These are phyloP conservation scores for Xylaria curta DNA, from an alignment of 495 filamentous ascomycete species.

Conservation along the genomic window DNA sequence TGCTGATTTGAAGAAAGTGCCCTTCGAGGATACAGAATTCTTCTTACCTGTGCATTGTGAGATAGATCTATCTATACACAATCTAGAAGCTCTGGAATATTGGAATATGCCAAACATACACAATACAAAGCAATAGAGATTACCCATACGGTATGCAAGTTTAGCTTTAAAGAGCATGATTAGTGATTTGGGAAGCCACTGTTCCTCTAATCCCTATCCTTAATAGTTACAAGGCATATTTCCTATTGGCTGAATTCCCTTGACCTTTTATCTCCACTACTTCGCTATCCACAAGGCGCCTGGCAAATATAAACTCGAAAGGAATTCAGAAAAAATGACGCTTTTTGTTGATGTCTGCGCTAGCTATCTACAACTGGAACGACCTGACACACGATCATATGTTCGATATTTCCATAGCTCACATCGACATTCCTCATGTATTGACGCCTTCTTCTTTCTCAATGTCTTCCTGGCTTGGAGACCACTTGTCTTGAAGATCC, in stretches of 20 bases:
- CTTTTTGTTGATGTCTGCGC: neutral
- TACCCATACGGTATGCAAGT: too few relatives aligned
- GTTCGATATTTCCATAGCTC: neutral
- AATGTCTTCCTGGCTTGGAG: constrained; percentile 48
- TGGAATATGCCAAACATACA: too few relatives aligned
- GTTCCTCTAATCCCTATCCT: neutral
- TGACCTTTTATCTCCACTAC: neutral
- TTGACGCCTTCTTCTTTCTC: constrained; percentile 48
- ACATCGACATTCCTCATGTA: neutral
- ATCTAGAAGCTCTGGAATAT: neutral
- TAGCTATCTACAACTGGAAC: neutral
- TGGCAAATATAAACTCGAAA: neutral
- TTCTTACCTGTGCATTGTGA: neutral
- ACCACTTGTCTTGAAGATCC: constrained; percentile 53
- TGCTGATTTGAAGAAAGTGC: neutral
- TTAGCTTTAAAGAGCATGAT: neutral
- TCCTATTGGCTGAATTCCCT: neutral
- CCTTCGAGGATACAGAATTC: neutral
- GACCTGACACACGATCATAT: neutral
- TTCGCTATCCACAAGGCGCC: neutral
- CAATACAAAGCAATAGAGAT: neutral
- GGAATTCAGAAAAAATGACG: neutral
- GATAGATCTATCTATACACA: too few relatives aligned
- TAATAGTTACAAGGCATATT: neutral
- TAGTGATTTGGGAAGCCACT: neutral